Percentiles rank a stretch among this genome's conserved stretches.
phyloP scores from a whole-genome alignment of 495 filamentous ascomycete genomes.

The Podospora tetraspora region DNA sequence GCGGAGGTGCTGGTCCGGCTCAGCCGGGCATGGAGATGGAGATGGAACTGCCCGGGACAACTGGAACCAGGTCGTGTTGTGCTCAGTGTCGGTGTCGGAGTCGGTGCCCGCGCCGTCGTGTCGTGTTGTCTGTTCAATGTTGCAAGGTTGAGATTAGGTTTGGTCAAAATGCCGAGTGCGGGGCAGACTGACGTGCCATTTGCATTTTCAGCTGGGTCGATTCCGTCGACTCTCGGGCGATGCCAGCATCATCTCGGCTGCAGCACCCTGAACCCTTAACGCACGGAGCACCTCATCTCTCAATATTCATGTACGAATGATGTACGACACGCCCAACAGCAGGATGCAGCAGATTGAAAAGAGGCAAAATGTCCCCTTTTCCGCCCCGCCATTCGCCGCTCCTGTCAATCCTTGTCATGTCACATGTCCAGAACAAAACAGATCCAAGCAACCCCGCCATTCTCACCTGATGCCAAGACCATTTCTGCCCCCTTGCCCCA shows the following conservation, averaged over 20 bases:
- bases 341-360: background rate
- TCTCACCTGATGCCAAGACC: background rate
- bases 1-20: background rate
- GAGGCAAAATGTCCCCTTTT: background rate
- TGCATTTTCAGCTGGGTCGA: background rate
- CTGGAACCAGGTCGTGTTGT: background rate
- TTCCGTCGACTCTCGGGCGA: background rate
- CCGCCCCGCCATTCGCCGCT: background rate
- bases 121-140: background rate
- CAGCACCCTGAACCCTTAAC: background rate
- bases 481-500: background rate
- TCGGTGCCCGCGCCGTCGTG: background rate
- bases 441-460: background rate
- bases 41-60: background rate
- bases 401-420: background rate
- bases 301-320: background rate
- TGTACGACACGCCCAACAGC: background rate
- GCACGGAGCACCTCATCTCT: background rate
- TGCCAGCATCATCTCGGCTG: background rate
- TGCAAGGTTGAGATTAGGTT: background rate
- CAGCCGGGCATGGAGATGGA: background rate
- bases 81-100: background rate
- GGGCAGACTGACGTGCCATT: background rate
- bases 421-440: background rate
- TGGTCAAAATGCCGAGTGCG: background rate